Base-by-base conservation (phyloP, 75 land plant species). In the Cryptomeria japonica region DNA sequence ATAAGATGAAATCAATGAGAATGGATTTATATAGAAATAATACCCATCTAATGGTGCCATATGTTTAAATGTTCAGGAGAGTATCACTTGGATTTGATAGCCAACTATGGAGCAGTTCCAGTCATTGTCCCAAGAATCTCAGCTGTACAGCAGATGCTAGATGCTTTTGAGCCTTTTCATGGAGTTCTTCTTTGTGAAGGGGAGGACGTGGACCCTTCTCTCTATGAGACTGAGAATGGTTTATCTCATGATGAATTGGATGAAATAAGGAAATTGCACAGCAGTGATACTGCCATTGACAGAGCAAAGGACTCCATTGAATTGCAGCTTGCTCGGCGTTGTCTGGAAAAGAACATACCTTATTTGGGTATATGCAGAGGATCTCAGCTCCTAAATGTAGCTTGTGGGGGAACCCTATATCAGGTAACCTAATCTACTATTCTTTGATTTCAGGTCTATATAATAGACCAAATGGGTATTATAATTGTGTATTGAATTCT, bases 111-210 rank as follows among this genome's bases (percentile, higher is more conserved):
- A n/a, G 99, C 96, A 73, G 96, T 94, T 22, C 99, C 99, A 18
- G 93, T 95, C 15, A 97, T 96, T 64, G 97, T 97, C 1, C 98
- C 98, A 1, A 83, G 98, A 61, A 98, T 96, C 3, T 80, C 91
- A 34, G 96, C 96, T 1, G 86, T 97, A 41, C 93, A 96, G 61
- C 80, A 89, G 89, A 78, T 96, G 39, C 90, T 97, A 4, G 95
- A 96, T 55, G 94, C 95, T 80, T 97, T 95, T 80, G 99, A 95
- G 90, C 99, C 99, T 0, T 92, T 97, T 32, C 98, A 97, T 87
- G 99, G 99, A n/a, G 96, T 96, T 14, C 93, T 97, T 25, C 95
- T 97, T 46, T 97, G 98, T 87, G 97, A 97, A 85, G 99, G 99
- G 3, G 98, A 97, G 87, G 98, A 96, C 88, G 90, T 96, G 72